Percentiles rank a stretch among this genome's conserved stretches.
phyloP scores from a whole-genome alignment of 352 stramenopile species.

The Lagenidium sp. region DNA sequence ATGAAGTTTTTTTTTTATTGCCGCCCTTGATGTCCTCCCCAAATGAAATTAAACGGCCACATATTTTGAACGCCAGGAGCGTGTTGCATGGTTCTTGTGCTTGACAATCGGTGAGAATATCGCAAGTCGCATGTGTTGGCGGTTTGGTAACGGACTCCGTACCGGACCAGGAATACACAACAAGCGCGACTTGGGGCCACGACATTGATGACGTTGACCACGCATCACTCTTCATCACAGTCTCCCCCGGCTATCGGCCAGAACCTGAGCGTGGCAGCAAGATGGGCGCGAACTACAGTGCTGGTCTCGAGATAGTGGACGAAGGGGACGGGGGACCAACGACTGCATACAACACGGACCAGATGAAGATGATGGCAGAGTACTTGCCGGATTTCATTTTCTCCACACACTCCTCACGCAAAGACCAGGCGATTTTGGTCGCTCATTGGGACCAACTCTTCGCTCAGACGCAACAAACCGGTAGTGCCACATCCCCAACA shows the following conservation, averaged over 20 bases:
- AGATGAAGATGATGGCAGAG: slow-evolving; percentile 14
- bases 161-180: too few relatives aligned
- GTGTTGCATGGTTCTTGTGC: too few relatives aligned
- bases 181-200: not conserved
- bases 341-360: slow-evolving; percentile 9
- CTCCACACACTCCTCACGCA: slow-evolving; percentile 14
- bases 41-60: too few relatives aligned
- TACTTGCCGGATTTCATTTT: slow-evolving; percentile 19
- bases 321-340: not conserved
- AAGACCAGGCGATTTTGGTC: slow-evolving; percentile 12
- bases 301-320: slow-evolving; percentile 12
- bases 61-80: too few relatives aligned
- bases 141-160: too few relatives aligned
- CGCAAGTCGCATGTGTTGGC: too few relatives aligned
- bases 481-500: slow-evolving; percentile 6
- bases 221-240: not conserved
- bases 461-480: slow-evolving; percentile 4
- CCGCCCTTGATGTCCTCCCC: too few relatives aligned
- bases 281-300: slow-evolving; percentile 10
- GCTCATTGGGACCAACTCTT: slow-evolving; percentile 24
- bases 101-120: too few relatives aligned
- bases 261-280: slow-evolving; percentile 1
- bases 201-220: not conserved
- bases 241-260: too few relatives aligned
- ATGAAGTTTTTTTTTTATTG: too few relatives aligned